Conservation (phyloP, 2,329 filamentous ascomycete genomes). For the Sphaerulina musiva region DNA sequence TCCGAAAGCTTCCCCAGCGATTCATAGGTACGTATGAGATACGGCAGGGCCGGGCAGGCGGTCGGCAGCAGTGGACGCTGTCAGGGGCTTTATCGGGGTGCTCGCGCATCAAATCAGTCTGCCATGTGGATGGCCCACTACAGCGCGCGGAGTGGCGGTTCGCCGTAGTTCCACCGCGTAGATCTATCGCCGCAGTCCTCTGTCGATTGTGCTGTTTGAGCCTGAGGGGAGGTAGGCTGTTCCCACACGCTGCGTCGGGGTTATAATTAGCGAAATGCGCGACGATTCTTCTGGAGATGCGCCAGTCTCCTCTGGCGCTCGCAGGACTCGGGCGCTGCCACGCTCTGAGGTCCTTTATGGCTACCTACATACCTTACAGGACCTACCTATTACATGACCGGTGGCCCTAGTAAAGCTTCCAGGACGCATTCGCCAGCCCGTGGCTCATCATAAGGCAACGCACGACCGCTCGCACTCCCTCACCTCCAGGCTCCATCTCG, state of each 20-base stretch:
- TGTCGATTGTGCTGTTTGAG: no score
- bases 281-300: not conserved
- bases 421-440: not conserved
- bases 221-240: not conserved
- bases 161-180: not conserved
- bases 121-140: not conserved
- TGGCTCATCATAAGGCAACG: not conserved
- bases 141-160: not conserved
- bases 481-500: conserved; percentile 13
- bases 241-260: not conserved
- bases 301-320: not conserved
- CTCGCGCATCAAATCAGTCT: not conserved
- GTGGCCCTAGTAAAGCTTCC: not conserved
- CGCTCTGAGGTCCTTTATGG: no score
- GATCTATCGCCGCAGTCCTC: not conserved
- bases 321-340: no score
- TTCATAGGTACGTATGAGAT: no score
- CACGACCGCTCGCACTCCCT: conserved; percentile 7
- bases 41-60: no score
- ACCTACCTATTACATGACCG: not conserved
- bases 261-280: not conserved
- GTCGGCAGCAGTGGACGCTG: not conserved
- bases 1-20: not conserved
- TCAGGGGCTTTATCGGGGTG: not conserved
- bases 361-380: not conserved